These are phyloP conservation scores for Fusarium xyrophilum DNA, from an alignment of 2,329 filamentous ascomycete species.

Conservation along the genomic window DNA sequence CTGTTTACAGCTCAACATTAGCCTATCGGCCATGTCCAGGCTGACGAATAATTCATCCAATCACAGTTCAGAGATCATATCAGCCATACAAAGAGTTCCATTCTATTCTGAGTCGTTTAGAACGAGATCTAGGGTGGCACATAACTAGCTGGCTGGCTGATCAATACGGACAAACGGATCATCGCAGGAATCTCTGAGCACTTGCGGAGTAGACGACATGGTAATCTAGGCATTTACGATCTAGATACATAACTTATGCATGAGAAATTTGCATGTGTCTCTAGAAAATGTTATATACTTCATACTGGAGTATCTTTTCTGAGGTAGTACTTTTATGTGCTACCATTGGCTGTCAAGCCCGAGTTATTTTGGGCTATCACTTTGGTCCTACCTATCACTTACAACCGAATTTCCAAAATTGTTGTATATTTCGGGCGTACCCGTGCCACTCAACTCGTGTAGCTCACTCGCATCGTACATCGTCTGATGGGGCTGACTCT, in stretches of 20 bases:
- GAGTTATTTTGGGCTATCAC: constrained; percentile 22
- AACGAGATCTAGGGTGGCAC: neutral
- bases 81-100: neutral
- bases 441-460: constrained; percentile 22
- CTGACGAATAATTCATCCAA: neutral
- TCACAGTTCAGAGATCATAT: neutral
- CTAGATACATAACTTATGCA: neutral
- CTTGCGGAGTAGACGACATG: neutral
- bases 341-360: constrained; percentile 3
- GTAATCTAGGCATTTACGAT: neutral
- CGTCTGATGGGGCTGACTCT: constrained; percentile 24
- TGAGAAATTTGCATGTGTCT: neutral
- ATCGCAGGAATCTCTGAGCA: neutral
- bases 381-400: constrained; percentile 19
- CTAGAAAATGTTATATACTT: neutral
- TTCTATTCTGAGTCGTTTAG: neutral
- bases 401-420: constrained; percentile 6
- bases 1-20: constrained; percentile 61
- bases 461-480: constrained; percentile 23
- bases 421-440: constrained; percentile 4
- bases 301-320: neutral
- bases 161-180: neutral
- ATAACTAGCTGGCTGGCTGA: neutral
- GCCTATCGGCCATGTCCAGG: neutral
- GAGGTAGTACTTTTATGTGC: neutral